These are phyloP conservation scores for Hymenochaete sp. DNA, from an alignment of 1,284 basidiomycete genomes.

Conservation along the genomic window DNA sequence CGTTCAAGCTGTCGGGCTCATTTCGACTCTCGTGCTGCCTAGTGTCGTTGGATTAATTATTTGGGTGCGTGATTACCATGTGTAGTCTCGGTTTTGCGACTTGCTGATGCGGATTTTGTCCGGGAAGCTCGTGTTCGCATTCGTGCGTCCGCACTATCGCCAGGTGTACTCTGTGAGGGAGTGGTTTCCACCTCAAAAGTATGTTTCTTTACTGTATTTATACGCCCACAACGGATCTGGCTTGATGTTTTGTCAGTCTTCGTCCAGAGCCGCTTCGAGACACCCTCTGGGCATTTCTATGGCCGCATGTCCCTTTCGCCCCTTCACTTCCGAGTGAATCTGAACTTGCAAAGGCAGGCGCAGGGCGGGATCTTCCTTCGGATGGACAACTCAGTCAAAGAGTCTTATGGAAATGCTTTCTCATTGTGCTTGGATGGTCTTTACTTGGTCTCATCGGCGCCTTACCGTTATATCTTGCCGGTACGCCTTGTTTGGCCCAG, in stretches of 20 bases:
- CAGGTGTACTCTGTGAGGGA: constrained; percentile 63
- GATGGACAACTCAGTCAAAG: constrained; percentile 66
- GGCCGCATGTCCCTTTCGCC: constrained; percentile 58
- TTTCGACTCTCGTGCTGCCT: constrained; percentile 49
- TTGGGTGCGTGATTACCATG: constrained; percentile 44
- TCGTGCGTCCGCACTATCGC: constrained; percentile 56
- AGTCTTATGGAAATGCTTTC: constrained; percentile 53
- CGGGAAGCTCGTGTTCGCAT: constrained; percentile 51
- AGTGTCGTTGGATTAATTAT: constrained; percentile 49
- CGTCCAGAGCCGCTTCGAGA: constrained; percentile 54
- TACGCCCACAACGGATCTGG: neutral
- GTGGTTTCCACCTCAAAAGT: constrained; percentile 68
- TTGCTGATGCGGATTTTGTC: neutral
- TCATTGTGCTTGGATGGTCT: constrained; percentile 56
- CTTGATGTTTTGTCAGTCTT: constrained; percentile 31
- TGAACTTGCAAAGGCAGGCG: constrained; percentile 41
- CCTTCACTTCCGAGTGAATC: constrained; percentile 50
- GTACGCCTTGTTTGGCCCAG: constrained; percentile 56
- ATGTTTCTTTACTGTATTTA: constrained; percentile 25
- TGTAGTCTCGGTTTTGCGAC: neutral
- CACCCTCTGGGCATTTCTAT: constrained; percentile 56
- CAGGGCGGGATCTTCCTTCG: constrained; percentile 43
- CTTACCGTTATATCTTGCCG: constrained; percentile 63
- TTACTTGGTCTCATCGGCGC: constrained; percentile 56
- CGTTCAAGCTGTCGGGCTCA: constrained; percentile 50